phyloP scores from a whole-genome alignment of 371 early-diverging fungal species.

The Conidiobolus incongruus region DNA sequence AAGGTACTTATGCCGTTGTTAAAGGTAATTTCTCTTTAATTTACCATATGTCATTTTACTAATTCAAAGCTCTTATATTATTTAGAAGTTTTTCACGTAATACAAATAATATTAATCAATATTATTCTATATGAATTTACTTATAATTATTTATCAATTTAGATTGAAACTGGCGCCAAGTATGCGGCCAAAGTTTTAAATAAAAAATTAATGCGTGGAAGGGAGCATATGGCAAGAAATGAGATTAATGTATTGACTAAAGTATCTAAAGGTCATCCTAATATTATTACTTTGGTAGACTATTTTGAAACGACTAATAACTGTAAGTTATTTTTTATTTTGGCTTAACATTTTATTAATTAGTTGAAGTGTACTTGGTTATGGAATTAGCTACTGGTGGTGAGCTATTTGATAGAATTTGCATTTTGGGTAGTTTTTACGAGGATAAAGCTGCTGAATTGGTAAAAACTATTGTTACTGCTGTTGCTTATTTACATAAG shows the following conservation, averaged over 20 bases:
- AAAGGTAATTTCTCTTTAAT: conserved; percentile 22
- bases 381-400: conserved; percentile 79
- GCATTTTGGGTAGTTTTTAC: conserved; percentile 47
- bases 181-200: conserved; percentile 85
- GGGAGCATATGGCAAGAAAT: conserved; percentile 75
- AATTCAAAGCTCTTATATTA: background rate
- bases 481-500: conserved; percentile 63
- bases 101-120: background rate
- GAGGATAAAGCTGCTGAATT: conserved; percentile 72
- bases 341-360: background rate
- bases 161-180: conserved; percentile 59
- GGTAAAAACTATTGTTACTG: conserved; percentile 45
- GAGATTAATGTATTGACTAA: conserved; percentile 68
- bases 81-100: conserved; percentile 18
- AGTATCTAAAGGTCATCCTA: conserved; percentile 66
- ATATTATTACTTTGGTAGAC: conserved; percentile 67
- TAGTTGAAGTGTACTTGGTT: conserved; percentile 49
- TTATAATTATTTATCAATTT: background rate
- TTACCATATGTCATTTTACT: too few relatives aligned
- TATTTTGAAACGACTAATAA: conserved; percentile 84
- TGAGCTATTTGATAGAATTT: conserved; percentile 76
- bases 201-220: conserved; percentile 70
- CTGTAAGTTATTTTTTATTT: conserved; percentile 20
- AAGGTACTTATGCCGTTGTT: conserved; percentile 43
- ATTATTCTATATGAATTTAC: conserved; percentile 4